A percentile compares a stretch with the other conserved stretches of the same genome.
Conservation (phyloP, 2,329 filamentous ascomycete genomes). For the Ascochyta lentis region DNA sequence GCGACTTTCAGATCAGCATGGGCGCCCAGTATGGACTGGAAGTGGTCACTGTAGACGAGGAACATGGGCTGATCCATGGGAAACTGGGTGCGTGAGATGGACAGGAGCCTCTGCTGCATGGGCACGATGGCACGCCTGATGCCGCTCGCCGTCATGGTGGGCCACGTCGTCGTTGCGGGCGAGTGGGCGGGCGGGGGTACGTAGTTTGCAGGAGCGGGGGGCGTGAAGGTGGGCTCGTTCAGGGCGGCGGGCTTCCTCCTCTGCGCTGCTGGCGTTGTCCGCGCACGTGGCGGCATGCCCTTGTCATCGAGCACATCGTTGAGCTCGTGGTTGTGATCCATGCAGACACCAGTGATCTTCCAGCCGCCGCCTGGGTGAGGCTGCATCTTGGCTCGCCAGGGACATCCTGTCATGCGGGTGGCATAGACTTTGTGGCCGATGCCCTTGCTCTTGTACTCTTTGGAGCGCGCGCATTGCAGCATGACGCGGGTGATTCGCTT, state of each 20-base stretch:
- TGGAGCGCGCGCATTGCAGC: conserved; percentile 22
- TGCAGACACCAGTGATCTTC: conserved; percentile 15
- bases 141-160: conserved; percentile 12
- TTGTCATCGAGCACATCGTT: conserved; percentile 19
- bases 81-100: conserved; percentile 10
- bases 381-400: conserved; percentile 21
- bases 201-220: conserved; percentile 13
- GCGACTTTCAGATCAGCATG: conserved; percentile 20
- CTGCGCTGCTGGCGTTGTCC: conserved; percentile 1
- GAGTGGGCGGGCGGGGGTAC: background rate
- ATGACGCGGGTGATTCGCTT: conserved; percentile 20
- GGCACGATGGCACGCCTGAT: conserved; percentile 12
- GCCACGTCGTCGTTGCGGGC: conserved; percentile 14
- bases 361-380: conserved; percentile 19
- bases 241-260: background rate
- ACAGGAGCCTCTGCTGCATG: conserved; percentile 19
- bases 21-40: conserved; percentile 16
- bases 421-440: conserved; percentile 17
- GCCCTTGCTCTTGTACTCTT: conserved; percentile 23
- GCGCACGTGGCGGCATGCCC: conserved; percentile 22
- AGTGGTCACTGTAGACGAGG: conserved; percentile 17
- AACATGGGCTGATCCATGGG: conserved; percentile 15
- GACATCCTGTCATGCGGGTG: conserved; percentile 21
- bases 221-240: conserved; percentile 2
- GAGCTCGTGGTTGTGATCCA: conserved; percentile 20